phyloP scores from a whole-genome alignment of 495 filamentous ascomycete species.

The Penicillium nucicola region DNA sequence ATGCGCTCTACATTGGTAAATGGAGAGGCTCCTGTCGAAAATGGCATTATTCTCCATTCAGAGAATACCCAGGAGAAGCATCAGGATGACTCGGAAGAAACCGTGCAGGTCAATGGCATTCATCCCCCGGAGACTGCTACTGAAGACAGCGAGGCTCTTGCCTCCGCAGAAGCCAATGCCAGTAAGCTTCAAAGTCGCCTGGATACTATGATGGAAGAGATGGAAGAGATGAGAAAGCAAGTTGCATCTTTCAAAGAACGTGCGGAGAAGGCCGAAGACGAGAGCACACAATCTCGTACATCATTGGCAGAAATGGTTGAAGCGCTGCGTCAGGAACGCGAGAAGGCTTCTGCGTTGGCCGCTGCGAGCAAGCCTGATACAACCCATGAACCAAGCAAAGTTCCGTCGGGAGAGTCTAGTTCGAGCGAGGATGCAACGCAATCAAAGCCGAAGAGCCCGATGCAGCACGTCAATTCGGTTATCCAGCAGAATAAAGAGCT shows the following conservation, averaged over 20 bases:
- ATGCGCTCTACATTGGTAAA: slow-evolving; percentile 28
- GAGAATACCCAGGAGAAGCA: slow-evolving; percentile 13
- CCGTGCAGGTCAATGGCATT: slow-evolving; percentile 17
- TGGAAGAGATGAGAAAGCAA: slow-evolving; percentile 76
- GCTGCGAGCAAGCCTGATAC: slow-evolving; percentile 1
- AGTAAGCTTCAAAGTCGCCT: slow-evolving; percentile 65
- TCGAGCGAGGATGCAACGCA: slow-evolving; percentile 8
- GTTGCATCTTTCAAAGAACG: slow-evolving; percentile 73
- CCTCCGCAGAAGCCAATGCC: slow-evolving; percentile 25
- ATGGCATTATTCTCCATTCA: slow-evolving; percentile 31
- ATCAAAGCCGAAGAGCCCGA: slow-evolving; percentile 14
- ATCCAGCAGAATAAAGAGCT: slow-evolving; percentile 32
- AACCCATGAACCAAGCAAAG: slow-evolving; percentile 5
- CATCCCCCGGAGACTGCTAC: slow-evolving; percentile 17
- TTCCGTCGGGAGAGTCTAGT: neutral
- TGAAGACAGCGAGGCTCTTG: slow-evolving; percentile 31
- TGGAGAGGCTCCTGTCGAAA: slow-evolving; percentile 19
- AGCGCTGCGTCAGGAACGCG: slow-evolving; percentile 67
- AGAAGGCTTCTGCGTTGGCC: slow-evolving; percentile 9
- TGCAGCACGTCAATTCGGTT: slow-evolving; percentile 19
- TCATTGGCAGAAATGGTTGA: slow-evolving; percentile 87
- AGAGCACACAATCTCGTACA: slow-evolving; percentile 62
- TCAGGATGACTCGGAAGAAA: slow-evolving; percentile 2
- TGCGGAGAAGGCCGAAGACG: slow-evolving; percentile 76
- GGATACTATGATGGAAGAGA: slow-evolving; percentile 76